Percentiles rank a stretch among this genome's conserved stretches.
Evolutionary conservation across 345 rosid species (phyloP).

Genomic region (Bruguiera parviflora): DNA sequence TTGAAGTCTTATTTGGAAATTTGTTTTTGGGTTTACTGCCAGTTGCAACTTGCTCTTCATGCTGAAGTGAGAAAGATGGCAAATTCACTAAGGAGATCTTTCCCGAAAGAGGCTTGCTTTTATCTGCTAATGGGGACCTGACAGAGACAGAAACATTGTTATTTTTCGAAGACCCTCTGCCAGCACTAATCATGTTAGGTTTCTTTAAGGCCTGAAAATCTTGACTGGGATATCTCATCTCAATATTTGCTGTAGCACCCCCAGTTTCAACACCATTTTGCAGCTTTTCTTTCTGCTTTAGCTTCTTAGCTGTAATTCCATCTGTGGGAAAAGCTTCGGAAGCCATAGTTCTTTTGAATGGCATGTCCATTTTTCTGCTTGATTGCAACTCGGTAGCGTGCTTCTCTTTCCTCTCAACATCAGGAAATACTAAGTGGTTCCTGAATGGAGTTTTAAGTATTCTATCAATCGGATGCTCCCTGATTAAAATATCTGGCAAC

Average conservation of each 20-base stretch:
- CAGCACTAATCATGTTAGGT: constrained; percentile 33
- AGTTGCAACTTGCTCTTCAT: constrained; percentile 3
- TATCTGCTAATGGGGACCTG: constrained; percentile 14
- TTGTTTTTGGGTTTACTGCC: constrained; percentile 14
- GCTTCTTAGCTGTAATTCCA: constrained; percentile 9
- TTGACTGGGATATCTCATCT: constrained; percentile 35
- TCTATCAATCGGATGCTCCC: constrained; percentile 69
- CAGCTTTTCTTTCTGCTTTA: constrained; percentile 32
- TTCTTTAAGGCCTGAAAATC: constrained; percentile 26
- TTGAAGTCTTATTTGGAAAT: constrained; percentile 6
- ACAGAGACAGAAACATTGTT: constrained; percentile 29
- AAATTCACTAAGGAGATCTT: constrained; percentile 26
- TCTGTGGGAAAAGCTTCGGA: constrained; percentile 15
- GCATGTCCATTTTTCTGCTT: constrained; percentile 6
- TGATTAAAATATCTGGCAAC: constrained; percentile 23
- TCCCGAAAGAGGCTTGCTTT: constrained; percentile 41
- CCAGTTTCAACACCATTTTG: constrained; percentile 16
- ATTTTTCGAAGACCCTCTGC: constrained; percentile 29
- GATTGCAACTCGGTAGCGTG: background rate
- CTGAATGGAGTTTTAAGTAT: constrained; percentile 69
- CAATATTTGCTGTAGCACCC: constrained; percentile 27
- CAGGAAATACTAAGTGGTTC: constrained; percentile 70
- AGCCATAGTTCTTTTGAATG: constrained; percentile 14
- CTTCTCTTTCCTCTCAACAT: constrained; percentile 35
- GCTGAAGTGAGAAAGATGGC: constrained; percentile 5